Evolutionary conservation across 208 protist genomes (phyloP).

Genomic region (Leishmania major): DNA sequence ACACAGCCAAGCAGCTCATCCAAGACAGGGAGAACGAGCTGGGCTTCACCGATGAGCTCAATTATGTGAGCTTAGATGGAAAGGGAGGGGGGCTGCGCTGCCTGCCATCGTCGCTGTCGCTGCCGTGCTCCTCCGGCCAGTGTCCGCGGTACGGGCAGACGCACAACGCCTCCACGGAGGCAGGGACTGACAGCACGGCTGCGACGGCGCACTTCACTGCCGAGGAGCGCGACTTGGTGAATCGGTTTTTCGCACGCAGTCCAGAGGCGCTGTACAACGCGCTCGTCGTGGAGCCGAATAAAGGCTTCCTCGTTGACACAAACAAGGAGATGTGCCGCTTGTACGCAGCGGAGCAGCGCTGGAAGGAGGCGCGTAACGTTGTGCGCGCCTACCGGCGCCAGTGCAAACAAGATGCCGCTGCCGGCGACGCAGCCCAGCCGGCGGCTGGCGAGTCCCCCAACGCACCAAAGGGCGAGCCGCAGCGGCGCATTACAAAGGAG

Average conservation of each 20-base stretch:
- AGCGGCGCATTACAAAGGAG: constrained; percentile 21
- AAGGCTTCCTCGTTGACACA: constrained; percentile 48
- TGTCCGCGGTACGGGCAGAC: not conserved
- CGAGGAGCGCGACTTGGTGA: constrained; percentile 23
- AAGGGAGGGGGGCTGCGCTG: constrained; percentile 1
- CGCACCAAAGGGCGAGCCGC: not conserved
- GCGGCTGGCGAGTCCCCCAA: not conserved
- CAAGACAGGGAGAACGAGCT: not conserved
- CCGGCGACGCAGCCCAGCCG: not conserved
- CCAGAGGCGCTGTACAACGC: constrained; percentile 37
- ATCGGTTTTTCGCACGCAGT: constrained; percentile 35
- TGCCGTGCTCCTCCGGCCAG: not conserved
- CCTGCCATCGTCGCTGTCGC: not conserved
- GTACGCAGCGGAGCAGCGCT: constrained; percentile 46
- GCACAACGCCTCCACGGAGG: not conserved
- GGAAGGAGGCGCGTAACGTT: constrained; percentile 38
- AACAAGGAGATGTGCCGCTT: constrained; percentile 58
- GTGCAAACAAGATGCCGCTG: constrained; percentile 14
- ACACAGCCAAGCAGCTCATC: constrained; percentile 15
- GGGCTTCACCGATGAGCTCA: not conserved
- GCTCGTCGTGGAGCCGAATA: constrained; percentile 36
- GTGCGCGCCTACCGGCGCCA: constrained; percentile 37
- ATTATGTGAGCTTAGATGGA: not conserved
- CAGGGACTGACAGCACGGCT: constrained; percentile 1
- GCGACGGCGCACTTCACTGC: constrained; percentile 10